Evolutionary conservation across 192 early-diverging fungal species (phyloP), one percentile per base, ranked within the genome.

Genomic region (Entomortierella chlamydospora): DNA sequence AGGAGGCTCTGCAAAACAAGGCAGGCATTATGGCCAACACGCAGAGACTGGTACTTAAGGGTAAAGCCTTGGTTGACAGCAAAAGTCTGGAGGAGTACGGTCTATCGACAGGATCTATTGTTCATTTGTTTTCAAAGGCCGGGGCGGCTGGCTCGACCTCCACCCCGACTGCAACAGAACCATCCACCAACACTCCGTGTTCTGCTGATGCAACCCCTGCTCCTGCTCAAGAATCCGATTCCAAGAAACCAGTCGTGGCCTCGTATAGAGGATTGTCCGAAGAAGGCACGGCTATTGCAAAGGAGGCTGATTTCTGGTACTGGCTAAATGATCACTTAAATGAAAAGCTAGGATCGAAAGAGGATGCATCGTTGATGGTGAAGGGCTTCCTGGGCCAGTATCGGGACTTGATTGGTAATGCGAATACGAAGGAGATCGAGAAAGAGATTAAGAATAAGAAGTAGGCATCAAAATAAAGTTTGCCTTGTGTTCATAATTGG

Each of bases 31-130:
- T 67, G 10, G 60, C 61, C 10, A 52, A 31, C 7, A 59, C 82
- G 18, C 89, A 90, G 61, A 85, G 90, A 29, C 67, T 91, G 26
- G 82, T 91, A 53, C 69, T 91, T 29, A 88, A 86, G 52, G 90
- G 90, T 25, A 91, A 91, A 60, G 83, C 84, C 3, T 72, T 91
- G 43, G 34, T 78, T 6, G 90, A 91, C 66, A 83, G 62, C 50
- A 88, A 87, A 56, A 62, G 68, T n/a, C 58, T 91, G 55, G 60
- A 47, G 4, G 88, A 91, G 26, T 87, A 88, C 56, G 70, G 68
- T 10, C 51, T 91, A 23, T 64, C 55, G 6, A 43, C 84, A 18
- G 87, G 73, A 34, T 82, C 81, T 2, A 65, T 73, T 12, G 61
- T 89, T 5, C 87, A 87, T 70, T 69, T 89, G 43, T 85, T 89